Evolutionary conservation across 768 basidiomycete species (phyloP).

Genomic region (Lanmaoa rubissima): DNA sequence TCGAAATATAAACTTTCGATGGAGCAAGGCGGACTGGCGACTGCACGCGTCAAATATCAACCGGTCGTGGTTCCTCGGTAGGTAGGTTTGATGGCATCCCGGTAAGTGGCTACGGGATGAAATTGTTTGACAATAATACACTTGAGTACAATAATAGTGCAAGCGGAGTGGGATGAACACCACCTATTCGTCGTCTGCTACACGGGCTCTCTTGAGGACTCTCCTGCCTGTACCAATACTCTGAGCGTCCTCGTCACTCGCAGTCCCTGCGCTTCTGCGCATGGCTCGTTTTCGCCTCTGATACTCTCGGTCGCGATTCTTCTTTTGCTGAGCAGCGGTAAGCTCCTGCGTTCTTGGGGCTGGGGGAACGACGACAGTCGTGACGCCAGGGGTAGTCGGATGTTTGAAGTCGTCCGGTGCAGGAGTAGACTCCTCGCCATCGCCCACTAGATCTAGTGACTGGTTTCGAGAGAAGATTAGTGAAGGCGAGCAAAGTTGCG

Average conservation of each 20-base stretch:
- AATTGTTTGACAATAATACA: constrained; percentile 2
- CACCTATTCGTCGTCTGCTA: constrained; percentile 62
- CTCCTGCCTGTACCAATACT: constrained; percentile 49
- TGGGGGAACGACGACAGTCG: constrained; percentile 75
- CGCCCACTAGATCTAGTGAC: constrained; percentile 75
- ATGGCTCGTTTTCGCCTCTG: constrained; percentile 73
- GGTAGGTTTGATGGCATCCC: neutral
- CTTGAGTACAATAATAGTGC: constrained; percentile 3
- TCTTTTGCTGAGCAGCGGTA: constrained; percentile 71
- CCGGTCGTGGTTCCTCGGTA: no score
- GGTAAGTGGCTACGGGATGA: neutral
- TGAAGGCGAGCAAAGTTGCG: neutral
- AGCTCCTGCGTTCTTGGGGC: constrained; percentile 67
- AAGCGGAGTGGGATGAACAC: constrained; percentile 2
- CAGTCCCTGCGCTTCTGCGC: constrained; percentile 61
- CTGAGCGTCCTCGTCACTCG: constrained; percentile 69
- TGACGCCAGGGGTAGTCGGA: constrained; percentile 67
- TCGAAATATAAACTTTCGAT: constrained; percentile 36
- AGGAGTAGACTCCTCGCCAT: constrained; percentile 61
- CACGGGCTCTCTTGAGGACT: constrained; percentile 64
- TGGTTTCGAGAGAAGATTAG: constrained; percentile 29
- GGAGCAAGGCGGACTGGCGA: neutral
- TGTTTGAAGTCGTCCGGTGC: constrained; percentile 66
- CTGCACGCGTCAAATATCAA: no score
- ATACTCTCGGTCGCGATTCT: constrained; percentile 76